Evolutionary conservation across 108 stramenopile genomes (phyloP).

Genomic region (Parietichytrium sp.): DNA sequence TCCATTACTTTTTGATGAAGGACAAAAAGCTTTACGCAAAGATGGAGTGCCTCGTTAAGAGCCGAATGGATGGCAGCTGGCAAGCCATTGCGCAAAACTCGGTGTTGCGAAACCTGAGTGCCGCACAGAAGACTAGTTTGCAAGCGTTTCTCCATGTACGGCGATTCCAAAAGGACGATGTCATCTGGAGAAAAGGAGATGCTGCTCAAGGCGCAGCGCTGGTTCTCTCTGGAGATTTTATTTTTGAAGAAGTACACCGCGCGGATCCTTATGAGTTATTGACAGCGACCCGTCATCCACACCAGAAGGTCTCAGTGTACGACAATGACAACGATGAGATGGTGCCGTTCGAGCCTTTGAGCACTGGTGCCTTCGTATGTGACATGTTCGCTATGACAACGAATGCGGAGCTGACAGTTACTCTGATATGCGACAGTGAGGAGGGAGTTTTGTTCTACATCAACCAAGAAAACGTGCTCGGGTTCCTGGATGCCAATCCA

Average conservation of each 20-base stretch:
- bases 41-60: constrained; percentile 41
- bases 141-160: constrained; percentile 24
- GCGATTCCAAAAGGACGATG: not conserved
- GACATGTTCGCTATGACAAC: constrained; percentile 22
- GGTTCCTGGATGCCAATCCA: constrained; percentile 16
- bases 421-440: constrained; percentile 21
- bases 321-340: not conserved
- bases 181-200: constrained; percentile 38
- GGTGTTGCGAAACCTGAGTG: constrained; percentile 11
- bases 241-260: constrained; percentile 36
- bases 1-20: constrained; percentile 43
- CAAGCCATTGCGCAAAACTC: constrained; percentile 36
- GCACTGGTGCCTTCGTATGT: not conserved
- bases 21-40: constrained; percentile 38
- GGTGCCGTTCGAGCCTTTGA: not conserved
- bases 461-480: constrained; percentile 14
- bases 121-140: constrained; percentile 44
- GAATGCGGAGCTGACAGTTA: constrained; percentile 23
- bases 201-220: constrained; percentile 7
- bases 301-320: not conserved
- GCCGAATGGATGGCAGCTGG: constrained; percentile 39
- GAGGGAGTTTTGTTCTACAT: constrained; percentile 31
- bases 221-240: constrained; percentile 36
- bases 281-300: not conserved
- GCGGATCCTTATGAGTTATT: constrained; percentile 12